Evolutionary conservation across 768 basidiomycete species (phyloP), one percentile per base, ranked within the genome.

Genomic region (Pleurotus salmoneostramineus): DNA sequence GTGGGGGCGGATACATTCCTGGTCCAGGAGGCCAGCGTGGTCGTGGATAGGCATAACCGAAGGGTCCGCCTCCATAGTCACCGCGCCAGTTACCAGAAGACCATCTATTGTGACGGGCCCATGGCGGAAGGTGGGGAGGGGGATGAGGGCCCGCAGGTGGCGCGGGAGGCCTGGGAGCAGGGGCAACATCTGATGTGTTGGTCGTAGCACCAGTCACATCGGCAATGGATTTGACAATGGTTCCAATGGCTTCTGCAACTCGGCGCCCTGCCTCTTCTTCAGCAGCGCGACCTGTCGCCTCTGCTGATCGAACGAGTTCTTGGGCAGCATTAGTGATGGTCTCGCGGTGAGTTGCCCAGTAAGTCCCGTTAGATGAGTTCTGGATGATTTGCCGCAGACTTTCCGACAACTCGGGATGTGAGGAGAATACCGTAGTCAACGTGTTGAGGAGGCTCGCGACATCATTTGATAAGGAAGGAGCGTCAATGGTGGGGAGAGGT

Each of bases 321-420:
- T 80, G 78, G 3, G 83, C 84, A 15, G 84, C 82, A 17, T 81
- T 80, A 6, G 83, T 78, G 45, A 90, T 69, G 2, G 80, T 72
- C 6, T 81, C 80, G 49, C 85, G 81, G 63, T 90, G 87, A 32
- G 77, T 69, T 36, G 73, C 68, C 89, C 88, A 93, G 66, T 93
- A 92, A 6, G 79, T 74, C 21, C 89, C 90, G 51, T 74, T 82
- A 4, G 78, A 74, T 3, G 85, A 74, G 62, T 91, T 89, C 50
- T 74, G 73, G 46, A 84, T 67, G 35, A 93, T 81, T 65, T 81
- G 85, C 57, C 83, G 84, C 57, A 93, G 66, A 45, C 79, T 80
- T 56, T 88, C 85, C 3, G 86, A 80, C 8, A 93, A 69, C 61
- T 93, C 89, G 3, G 91, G 91, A 62, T 92, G 88, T 4, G 81